These are phyloP conservation scores for Pyricularia pennisetigena DNA, from an alignment of 2,329 filamentous ascomycete genomes.

Conservation along the genomic window DNA sequence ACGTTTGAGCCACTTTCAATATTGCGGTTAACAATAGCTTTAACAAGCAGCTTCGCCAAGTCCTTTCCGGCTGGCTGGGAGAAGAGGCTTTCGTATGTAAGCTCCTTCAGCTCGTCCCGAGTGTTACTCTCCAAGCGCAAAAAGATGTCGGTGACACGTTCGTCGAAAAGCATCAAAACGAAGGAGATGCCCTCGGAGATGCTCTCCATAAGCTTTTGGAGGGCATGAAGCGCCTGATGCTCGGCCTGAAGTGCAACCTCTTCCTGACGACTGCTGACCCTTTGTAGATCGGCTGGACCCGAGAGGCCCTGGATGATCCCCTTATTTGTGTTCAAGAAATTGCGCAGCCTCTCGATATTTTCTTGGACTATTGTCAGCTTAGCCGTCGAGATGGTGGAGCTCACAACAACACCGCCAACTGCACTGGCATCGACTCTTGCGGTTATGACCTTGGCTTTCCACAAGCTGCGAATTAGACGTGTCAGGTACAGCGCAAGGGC, in stretches of 20 bases:
- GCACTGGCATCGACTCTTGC: slow-evolving; percentile 30
- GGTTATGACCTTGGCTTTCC: slow-evolving; percentile 68
- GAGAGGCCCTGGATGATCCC: slow-evolving; percentile 87
- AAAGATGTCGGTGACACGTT: slow-evolving; percentile 83
- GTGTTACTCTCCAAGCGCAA: slow-evolving; percentile 61
- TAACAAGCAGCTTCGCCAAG: slow-evolving; percentile 87
- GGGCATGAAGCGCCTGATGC: slow-evolving; percentile 80
- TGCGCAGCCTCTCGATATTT: slow-evolving; percentile 66
- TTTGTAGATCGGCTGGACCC: slow-evolving; percentile 77
- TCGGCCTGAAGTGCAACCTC: slow-evolving; percentile 89
- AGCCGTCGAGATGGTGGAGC: slow-evolving; percentile 52
- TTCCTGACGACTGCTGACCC: slow-evolving; percentile 73
- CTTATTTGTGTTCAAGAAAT: slow-evolving; percentile 80
- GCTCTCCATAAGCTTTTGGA: slow-evolving; percentile 77
- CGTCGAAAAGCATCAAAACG: slow-evolving; percentile 87
- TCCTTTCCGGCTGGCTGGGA: slow-evolving; percentile 71
- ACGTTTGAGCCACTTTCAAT: slow-evolving; percentile 96
- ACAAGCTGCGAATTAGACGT: slow-evolving; percentile 78
- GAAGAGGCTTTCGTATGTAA: slow-evolving; percentile 87
- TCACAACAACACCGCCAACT: slow-evolving; percentile 48
- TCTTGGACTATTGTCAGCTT: slow-evolving; percentile 74
- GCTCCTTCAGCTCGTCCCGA: slow-evolving; percentile 57
- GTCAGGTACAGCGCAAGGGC: slow-evolving; percentile 82
- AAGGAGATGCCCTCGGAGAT: slow-evolving; percentile 97
- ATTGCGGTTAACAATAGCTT: slow-evolving; percentile 95